Percentiles rank a stretch among this genome's conserved stretches.
phyloP scores from a whole-genome alignment of 768 basidiomycete genomes.

The Lactarius sp. region DNA sequence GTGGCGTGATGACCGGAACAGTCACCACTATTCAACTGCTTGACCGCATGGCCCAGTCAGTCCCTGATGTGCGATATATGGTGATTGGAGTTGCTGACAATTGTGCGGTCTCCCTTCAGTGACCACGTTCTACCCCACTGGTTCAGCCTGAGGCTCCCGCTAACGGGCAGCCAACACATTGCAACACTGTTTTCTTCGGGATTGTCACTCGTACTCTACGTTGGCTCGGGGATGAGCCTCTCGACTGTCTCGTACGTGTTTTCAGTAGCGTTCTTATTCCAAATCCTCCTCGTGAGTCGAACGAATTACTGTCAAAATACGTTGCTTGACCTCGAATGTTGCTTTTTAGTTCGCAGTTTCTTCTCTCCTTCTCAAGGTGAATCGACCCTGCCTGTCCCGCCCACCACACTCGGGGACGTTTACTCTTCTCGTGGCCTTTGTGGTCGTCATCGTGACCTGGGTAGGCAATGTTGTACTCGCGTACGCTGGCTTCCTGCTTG shows the following conservation, averaged over 20 bases:
- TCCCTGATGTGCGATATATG: neutral
- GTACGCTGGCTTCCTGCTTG: conserved; percentile 4
- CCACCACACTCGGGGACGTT: conserved; percentile 18
- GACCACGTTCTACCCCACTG: conserved; percentile 23
- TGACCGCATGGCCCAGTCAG: conserved; percentile 23
- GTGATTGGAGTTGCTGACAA: neutral
- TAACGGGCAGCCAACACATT: conserved; percentile 21
- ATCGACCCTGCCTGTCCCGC: conserved; percentile 21
- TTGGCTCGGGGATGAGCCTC: conserved; percentile 25
- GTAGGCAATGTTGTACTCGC: conserved; percentile 22
- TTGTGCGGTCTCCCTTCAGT: neutral
- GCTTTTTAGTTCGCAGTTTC: conserved; percentile 22
- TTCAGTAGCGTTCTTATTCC: conserved; percentile 25
- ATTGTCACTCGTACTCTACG: conserved; percentile 22
- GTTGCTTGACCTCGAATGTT: neutral
- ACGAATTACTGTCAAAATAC: neutral
- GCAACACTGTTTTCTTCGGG: conserved; percentile 17
- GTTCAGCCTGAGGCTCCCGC: conserved; percentile 21
- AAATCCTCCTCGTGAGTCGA: conserved; percentile 20
- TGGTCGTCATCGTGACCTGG: conserved; percentile 19
- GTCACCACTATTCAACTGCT: conserved; percentile 22
- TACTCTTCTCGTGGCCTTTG: conserved; percentile 20
- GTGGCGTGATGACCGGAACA: conserved; percentile 24
- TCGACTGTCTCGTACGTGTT: conserved; percentile 24
- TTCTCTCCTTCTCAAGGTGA: conserved; percentile 21